phyloP scores from a whole-genome alignment of 208 protist species.

The Kentomonas sorsogonicus region DNA sequence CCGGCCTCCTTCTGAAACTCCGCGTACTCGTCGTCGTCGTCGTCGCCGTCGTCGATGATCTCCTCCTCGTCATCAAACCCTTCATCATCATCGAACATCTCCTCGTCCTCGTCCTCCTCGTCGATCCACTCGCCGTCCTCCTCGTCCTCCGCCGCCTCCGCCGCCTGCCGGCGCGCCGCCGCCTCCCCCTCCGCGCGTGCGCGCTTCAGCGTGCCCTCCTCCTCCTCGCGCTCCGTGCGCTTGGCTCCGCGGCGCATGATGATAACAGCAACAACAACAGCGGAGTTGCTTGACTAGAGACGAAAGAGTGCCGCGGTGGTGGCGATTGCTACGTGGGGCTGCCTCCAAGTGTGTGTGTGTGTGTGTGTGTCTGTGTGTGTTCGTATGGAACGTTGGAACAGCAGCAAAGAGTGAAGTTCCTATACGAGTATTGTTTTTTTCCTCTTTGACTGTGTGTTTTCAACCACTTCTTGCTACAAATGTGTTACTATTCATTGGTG shows the following conservation, averaged over 20 bases:
- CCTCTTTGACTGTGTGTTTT: no score
- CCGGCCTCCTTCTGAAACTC: constrained; percentile 67
- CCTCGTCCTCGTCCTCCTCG: constrained; percentile 20
- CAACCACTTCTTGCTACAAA: no score
- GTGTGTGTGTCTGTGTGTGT: constrained; percentile 11
- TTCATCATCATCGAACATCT: constrained; percentile 25
- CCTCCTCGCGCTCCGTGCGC: constrained; percentile 31
- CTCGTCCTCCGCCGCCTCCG: constrained; percentile 32
- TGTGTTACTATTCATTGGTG: no score
- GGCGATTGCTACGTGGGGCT: no score
- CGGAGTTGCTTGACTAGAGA: no score
- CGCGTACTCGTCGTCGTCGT: constrained; percentile 70
- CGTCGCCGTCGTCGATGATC: constrained; percentile 36
- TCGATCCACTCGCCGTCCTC: constrained; percentile 28
- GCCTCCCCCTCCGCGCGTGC: constrained; percentile 12
- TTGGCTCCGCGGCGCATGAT: constrained; percentile 33
- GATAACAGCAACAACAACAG: no score
- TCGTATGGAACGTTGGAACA: not conserved
- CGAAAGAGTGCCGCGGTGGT: no score
- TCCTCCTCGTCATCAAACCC: constrained; percentile 54
- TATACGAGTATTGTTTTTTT: no score
- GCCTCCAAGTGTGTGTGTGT: not conserved
- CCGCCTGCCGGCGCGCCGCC: constrained; percentile 1
- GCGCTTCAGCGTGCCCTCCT: constrained; percentile 24
- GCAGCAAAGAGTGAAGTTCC: not conserved